These are phyloP conservation scores for Sechiopsis laciniata DNA, from an alignment of 306 rosid genomes.

Conservation along the genomic window DNA sequence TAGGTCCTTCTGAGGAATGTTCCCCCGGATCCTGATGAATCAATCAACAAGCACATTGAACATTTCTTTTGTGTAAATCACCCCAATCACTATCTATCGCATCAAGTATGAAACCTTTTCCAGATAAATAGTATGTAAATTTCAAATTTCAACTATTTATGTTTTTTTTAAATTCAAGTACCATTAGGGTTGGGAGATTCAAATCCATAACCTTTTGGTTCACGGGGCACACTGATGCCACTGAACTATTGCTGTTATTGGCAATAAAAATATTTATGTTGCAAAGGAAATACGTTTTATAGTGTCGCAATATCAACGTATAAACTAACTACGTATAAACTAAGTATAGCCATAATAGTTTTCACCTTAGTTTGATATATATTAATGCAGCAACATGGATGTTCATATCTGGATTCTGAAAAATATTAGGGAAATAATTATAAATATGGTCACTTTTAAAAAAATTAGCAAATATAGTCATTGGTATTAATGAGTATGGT, in stretches of 20 bases:
- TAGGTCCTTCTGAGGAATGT: slow-evolving; percentile 87
- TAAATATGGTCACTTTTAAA: too few relatives aligned
- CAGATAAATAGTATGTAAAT: background rate
- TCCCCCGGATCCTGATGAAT: slow-evolving; percentile 84
- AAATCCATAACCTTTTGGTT: too few relatives aligned
- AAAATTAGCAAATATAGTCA: too few relatives aligned
- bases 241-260: too few relatives aligned
- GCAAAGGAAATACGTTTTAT: slow-evolving; percentile 1
- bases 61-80: slow-evolving; percentile 92
- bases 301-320: background rate
- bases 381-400: background rate
- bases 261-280: background rate
- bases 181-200: too few relatives aligned
- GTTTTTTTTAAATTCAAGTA: too few relatives aligned
- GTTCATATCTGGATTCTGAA: background rate
- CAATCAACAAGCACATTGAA: slow-evolving; percentile 78
- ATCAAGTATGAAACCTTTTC: slow-evolving; percentile 48
- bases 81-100: slow-evolving; percentile 78
- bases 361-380: background rate
- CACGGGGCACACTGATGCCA: too few relatives aligned
- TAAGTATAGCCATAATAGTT: background rate
- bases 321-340: slow-evolving; percentile 1
- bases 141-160: background rate
- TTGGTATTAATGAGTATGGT: too few relatives aligned
- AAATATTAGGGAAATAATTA: background rate